Evolutionary conservation across 768 basidiomycete species (phyloP).

Genomic region (Cantharellus anzutake): DNA sequence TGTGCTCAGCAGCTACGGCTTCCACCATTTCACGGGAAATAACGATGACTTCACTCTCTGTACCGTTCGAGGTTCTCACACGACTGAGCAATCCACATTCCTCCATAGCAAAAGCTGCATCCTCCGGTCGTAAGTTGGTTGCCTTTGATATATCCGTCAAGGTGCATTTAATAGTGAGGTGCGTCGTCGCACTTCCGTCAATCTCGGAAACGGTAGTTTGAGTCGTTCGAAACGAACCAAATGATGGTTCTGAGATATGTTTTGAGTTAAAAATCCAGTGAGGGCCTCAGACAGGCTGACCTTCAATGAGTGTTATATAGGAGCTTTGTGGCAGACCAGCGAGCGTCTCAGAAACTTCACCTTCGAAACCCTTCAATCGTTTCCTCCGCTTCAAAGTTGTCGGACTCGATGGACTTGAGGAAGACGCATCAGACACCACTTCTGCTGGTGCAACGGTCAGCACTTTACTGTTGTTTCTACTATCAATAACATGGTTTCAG

Average conservation of each 20-base stretch:
- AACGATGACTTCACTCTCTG: constrained; percentile 28
- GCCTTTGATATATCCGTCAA: constrained; percentile 61
- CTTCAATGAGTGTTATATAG: constrained; percentile 17
- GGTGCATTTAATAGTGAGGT: constrained; percentile 48
- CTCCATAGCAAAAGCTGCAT: constrained; percentile 73
- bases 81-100: constrained; percentile 61
- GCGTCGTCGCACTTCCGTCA: constrained; percentile 18
- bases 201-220: constrained; percentile 21
- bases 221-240: constrained; percentile 26
- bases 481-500: not conserved
- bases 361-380: constrained; percentile 8
- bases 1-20: constrained; percentile 41
- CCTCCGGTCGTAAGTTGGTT: constrained; percentile 67
- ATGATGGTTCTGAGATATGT: constrained; percentile 3
- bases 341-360: constrained; percentile 12
- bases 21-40: constrained; percentile 51
- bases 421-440: too few species aligned
- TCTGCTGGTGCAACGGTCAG: not conserved
- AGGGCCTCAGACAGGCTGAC: constrained; percentile 11
- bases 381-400: constrained; percentile 3
- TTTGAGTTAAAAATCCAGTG: too few species aligned
- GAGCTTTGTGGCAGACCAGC: constrained; percentile 15
- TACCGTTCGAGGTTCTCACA: constrained; percentile 9
- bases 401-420: not conserved
- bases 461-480: not conserved